Evolutionary conservation across 2,329 filamentous ascomycete genomes (phyloP).

Genomic region (Phyllosticta citribraziliensis): DNA sequence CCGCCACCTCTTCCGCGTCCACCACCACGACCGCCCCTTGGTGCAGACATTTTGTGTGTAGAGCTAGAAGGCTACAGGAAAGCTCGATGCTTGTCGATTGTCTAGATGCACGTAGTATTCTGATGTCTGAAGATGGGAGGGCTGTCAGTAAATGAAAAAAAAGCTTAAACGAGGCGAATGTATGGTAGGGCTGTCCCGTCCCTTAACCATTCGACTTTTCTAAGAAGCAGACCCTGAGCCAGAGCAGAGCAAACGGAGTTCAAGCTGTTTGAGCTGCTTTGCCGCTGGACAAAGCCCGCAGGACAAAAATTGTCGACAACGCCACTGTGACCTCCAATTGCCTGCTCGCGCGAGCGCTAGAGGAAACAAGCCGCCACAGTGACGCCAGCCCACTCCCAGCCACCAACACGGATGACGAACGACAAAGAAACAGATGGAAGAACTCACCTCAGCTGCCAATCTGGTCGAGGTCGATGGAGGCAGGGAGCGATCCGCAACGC

Average conservation of each 20-base stretch:
- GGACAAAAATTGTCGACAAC: neutral
- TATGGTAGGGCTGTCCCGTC: neutral
- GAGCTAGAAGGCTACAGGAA: neutral
- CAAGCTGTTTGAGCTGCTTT: neutral
- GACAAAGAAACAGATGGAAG: neutral
- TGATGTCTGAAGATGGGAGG: neutral
- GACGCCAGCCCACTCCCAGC: neutral
- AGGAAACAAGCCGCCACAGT: neutral
- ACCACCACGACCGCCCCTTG: conserved; percentile 9
- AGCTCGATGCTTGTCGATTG: neutral
- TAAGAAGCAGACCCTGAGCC: neutral
- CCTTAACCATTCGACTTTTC: neutral
- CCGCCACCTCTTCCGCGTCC: conserved; percentile 11
- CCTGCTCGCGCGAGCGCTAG: neutral
- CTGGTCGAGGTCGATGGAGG: neutral
- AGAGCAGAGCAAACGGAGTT: neutral
- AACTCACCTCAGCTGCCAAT: neutral
- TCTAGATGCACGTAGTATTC: neutral
- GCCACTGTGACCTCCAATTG: neutral
- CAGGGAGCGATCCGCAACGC: neutral
- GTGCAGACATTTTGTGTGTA: conserved; percentile 2
- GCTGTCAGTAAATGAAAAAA: neutral
- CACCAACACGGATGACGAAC: neutral
- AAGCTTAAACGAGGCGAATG: neutral
- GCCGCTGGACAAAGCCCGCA: neutral